Evolutionary conservation across 139 green algal genomes (phyloP).

Genomic region (Picochlorum sp.): DNA sequence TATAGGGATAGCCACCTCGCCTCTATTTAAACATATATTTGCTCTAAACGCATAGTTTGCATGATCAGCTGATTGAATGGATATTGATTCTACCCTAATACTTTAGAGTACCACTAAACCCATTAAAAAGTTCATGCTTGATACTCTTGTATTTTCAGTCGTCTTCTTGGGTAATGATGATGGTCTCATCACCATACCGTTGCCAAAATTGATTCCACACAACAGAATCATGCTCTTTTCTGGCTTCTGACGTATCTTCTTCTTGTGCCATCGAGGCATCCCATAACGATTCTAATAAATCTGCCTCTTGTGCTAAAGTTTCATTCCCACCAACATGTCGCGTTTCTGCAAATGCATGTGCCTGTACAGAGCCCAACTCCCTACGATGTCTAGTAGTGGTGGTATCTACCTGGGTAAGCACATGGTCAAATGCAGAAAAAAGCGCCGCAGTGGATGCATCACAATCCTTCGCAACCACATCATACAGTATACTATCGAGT

Average conservation of each 20-base stretch:
- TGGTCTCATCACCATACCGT: too few species aligned
- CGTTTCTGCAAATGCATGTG: background rate
- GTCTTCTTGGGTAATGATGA: too few species aligned
- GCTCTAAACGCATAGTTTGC: too few species aligned
- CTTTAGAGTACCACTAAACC: too few species aligned
- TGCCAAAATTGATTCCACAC: too few species aligned
- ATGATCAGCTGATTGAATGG: background rate
- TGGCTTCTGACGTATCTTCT: background rate
- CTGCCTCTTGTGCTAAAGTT: background rate
- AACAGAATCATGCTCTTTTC: background rate
- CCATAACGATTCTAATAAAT: background rate
- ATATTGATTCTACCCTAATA: too few species aligned
- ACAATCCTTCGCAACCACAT: background rate
- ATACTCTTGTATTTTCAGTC: too few species aligned
- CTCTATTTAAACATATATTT: background rate
- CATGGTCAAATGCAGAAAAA: background rate
- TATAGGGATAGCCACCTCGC: conserved; percentile 37
- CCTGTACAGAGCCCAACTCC: background rate
- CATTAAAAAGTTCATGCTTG: too few species aligned
- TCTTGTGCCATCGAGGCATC: background rate
- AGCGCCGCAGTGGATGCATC: background rate
- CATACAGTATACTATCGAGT: background rate
- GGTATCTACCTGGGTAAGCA: too few species aligned
- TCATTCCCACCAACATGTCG: background rate
- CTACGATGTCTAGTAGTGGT: background rate